A percentile compares a stretch with the other conserved stretches of the same genome.
These are phyloP conservation scores for Chrysanthemum lavandulifolium DNA, from an alignment of 129 eudicot species.

Conservation along the genomic window DNA sequence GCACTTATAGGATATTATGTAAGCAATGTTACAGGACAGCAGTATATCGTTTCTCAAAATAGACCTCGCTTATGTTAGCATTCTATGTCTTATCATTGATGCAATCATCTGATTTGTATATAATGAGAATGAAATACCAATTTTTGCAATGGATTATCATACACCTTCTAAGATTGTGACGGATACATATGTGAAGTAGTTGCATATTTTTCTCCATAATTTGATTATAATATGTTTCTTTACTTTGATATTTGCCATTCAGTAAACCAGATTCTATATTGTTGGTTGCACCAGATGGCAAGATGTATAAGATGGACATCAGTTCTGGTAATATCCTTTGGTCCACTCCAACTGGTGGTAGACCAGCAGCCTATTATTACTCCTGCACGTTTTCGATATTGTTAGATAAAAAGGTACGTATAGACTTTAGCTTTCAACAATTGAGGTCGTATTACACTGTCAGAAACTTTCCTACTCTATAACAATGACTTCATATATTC, in stretches of 20 bases:
- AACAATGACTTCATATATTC: too few species aligned
- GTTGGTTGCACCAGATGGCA: slow-evolving; percentile 89
- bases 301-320: slow-evolving; percentile 61
- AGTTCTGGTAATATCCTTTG: slow-evolving; percentile 53
- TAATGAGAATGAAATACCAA: background rate
- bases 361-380: too few species aligned
- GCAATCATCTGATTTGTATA: background rate
- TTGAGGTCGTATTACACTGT: too few species aligned
- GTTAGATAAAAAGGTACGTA: too few species aligned
- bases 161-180: background rate
- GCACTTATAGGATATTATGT: slow-evolving; percentile 10
- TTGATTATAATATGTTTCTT: slow-evolving; percentile 17
- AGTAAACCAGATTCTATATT: slow-evolving; percentile 59
- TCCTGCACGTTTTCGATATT: too few species aligned
- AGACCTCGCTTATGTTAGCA: too few species aligned
- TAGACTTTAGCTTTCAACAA: too few species aligned
- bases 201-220: slow-evolving; percentile 9
- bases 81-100: too few species aligned
- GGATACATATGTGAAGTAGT: slow-evolving; percentile 4
- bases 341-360: slow-evolving; percentile 77
- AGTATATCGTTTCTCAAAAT: background rate
- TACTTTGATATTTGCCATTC: slow-evolving; percentile 30
- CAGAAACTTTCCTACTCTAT: too few species aligned
- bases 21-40: background rate
- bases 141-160: background rate